These are phyloP conservation scores for Grigorovia transvaalensis DNA, from an alignment of 805 yeast species.

Conservation along the genomic window DNA sequence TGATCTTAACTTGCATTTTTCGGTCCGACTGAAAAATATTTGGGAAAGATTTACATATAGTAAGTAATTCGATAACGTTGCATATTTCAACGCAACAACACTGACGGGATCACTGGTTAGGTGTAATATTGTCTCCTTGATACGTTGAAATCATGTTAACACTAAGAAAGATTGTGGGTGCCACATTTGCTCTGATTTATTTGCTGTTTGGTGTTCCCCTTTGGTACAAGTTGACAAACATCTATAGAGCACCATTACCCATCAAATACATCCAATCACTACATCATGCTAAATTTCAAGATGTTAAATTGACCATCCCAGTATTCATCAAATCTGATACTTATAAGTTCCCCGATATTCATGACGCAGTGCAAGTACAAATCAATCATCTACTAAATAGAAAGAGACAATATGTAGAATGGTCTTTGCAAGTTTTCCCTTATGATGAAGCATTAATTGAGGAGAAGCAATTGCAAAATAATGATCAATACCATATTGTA, in stretches of 20 bases:
- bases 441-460: slow-evolving; percentile 14
- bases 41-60: neutral
- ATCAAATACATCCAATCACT: slow-evolving; percentile 28
- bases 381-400: slow-evolving; percentile 31
- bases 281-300: slow-evolving; percentile 32
- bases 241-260: slow-evolving; percentile 34
- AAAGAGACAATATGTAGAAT: slow-evolving; percentile 23
- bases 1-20: neutral
- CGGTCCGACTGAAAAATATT: neutral
- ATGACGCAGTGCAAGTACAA: slow-evolving; percentile 42
- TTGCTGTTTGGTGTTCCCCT: slow-evolving; percentile 31
- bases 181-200: slow-evolving; percentile 22
- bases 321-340: slow-evolving; percentile 35
- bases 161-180: slow-evolving; percentile 16
- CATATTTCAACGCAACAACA: neutral
- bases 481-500: slow-evolving; percentile 26
- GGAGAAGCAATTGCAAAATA: slow-evolving; percentile 1
- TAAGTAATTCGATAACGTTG: neutral
- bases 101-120: neutral
- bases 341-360: slow-evolving; percentile 57
- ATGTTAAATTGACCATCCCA: slow-evolving; percentile 35
- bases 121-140: neutral
- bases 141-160: neutral
- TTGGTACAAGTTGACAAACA: slow-evolving; percentile 34
- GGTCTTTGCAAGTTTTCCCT: slow-evolving; percentile 26